These are phyloP conservation scores for Cicer judaicum DNA, from an alignment of 306 rosid species.

Conservation along the genomic window DNA sequence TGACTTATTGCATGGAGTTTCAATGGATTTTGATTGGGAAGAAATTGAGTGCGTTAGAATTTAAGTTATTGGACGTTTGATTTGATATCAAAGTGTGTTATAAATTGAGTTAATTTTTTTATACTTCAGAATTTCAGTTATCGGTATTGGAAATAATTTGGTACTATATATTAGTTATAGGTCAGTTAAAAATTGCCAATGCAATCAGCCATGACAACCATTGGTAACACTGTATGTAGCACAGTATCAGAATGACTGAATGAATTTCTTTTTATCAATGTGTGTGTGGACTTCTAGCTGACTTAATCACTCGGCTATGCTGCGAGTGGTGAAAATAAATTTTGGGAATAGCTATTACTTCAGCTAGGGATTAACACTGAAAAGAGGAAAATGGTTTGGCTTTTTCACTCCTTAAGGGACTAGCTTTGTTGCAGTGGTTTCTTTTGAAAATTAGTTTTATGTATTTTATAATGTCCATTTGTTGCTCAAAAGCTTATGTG, in stretches of 20 bases:
- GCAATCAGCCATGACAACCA: background rate
- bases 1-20: background rate
- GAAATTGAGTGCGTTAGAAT: constrained; percentile 1
- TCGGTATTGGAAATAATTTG: background rate
- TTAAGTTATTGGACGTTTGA: constrained; percentile 22
- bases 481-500: constrained; percentile 10
- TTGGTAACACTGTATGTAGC: background rate
- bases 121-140: background rate
- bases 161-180: background rate
- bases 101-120: background rate
- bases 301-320: background rate
- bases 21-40: constrained; percentile 5
- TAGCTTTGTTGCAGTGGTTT: constrained; percentile 6
- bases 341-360: constrained; percentile 11
- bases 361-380: constrained; percentile 13
- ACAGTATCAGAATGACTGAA: constrained; percentile 4
- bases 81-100: background rate
- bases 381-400: constrained; percentile 9
- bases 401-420: constrained; percentile 2
- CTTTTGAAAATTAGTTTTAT: background rate
- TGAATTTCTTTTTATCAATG: constrained; percentile 11
- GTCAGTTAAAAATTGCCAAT: background rate
- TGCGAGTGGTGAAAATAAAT: constrained; percentile 2
- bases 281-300: background rate
- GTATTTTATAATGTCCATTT: background rate